Base-by-base conservation (phyloP, 78 protist species). In the Polysphondylium violaceum region DNA sequence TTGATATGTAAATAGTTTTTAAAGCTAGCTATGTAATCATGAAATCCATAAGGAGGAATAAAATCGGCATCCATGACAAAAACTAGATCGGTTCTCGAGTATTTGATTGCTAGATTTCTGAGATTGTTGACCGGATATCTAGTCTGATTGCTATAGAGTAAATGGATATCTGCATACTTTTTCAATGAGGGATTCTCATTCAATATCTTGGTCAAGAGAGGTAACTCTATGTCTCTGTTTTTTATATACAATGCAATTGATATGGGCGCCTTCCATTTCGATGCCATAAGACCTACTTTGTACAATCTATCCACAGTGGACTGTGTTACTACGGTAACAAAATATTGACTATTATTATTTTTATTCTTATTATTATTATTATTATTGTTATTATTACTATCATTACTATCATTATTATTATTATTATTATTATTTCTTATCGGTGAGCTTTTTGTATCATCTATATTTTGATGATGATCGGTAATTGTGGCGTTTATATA, bases 111-210 rank as follows among this genome's bases (percentile, higher is more conserved):
- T 69, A 83, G 31, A 59, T 83, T 83, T 69, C 90, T 83, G 19
- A 83, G 78, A 68, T 61, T 83, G 29, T 83, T 83, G 0, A 83
- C 50, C 41, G 90, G 90, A 23, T 83, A 83, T 83, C 90, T 83
- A 6, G 90, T 83, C 12, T 79, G 3, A 27, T 83, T 83, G 16
- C 74, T 58, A 40, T 17, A 83, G 6, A 83, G 78, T 23, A 83
- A 58, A 58, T 83, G 90, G 25, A 83, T 40, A 58, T 83, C 90
- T 0, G 58, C 90, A 68, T 35, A 74, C 29, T 56, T n/a, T n/a
- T n/a, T n/a, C n/a, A n/a, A n/a, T n/a, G n/a, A n/a, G n/a, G n/a
- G n/a, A n/a, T n/a, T n/a, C n/a, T n/a, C n/a, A n/a, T n/a, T n/a
- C n/a, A n/a, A n/a, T n/a, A n/a, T n/a, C n/a, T n/a, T n/a, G n/a